phyloP scores from a whole-genome alignment of 192 early-diverging fungal genomes.

The Spinellus fusiger region DNA sequence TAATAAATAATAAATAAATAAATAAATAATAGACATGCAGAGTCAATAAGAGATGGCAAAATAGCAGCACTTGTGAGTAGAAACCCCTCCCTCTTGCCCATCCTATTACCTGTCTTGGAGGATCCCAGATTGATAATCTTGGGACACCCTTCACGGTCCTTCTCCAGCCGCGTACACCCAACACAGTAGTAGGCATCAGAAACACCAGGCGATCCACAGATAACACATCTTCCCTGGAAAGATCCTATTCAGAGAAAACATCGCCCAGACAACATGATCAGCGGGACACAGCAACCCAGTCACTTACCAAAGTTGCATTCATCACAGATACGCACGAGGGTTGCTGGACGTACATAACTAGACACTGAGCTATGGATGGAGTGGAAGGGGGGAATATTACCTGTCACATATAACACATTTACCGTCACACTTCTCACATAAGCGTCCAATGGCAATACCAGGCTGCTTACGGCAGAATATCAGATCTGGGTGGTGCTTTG shows the following conservation, averaged over 20 bases:
- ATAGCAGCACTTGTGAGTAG: background rate
- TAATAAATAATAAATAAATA: background rate
- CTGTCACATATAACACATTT: conserved; percentile 96
- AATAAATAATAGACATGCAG: background rate
- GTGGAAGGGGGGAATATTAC: conserved; percentile 24
- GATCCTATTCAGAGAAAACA: conserved; percentile 47
- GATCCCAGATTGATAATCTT: conserved; percentile 96
- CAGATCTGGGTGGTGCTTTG: conserved; percentile 84
- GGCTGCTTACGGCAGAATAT: conserved; percentile 94
- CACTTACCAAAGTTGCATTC: conserved; percentile 86
- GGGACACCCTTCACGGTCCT: conserved; percentile 95
- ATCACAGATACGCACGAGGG: conserved; percentile 87
- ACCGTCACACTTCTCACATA: conserved; percentile 86
- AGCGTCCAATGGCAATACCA: conserved; percentile 83
- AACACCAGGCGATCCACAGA: conserved; percentile 84
- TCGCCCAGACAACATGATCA: conserved; percentile 37
- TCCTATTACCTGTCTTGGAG: conserved; percentile 58
- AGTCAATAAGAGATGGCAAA: background rate
- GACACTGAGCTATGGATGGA: background rate
- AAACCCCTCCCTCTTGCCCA: background rate
- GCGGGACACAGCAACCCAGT: background rate
- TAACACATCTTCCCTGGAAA: conserved; percentile 83
- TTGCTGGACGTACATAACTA: conserved; percentile 81
- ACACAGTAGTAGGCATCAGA: conserved; percentile 95
- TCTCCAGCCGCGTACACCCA: conserved; percentile 84